Conservation (phyloP, 345 rosid species). For the Acer negundo region DNA sequence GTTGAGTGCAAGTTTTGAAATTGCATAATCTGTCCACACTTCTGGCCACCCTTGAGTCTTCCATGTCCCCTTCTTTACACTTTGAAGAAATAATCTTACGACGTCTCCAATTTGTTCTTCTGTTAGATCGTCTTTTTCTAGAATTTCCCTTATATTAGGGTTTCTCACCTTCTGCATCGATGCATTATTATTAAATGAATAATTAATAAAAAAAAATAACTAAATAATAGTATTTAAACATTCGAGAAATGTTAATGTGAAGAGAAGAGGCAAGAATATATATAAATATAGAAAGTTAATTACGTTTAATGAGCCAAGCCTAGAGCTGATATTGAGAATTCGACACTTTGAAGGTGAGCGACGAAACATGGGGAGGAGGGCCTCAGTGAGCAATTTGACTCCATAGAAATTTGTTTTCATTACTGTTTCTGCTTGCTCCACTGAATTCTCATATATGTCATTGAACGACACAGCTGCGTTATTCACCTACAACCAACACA, state of each 20-base stretch:
- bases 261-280: background rate
- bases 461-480: conserved; percentile 87
- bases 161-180: conserved; percentile 66
- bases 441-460: conserved; percentile 54
- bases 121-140: conserved; percentile 43
- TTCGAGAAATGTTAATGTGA: no score
- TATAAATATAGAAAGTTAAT: conserved; percentile 10
- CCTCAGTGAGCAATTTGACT: conserved; percentile 59
- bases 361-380: conserved; percentile 74
- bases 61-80: conserved; percentile 69
- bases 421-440: conserved; percentile 70
- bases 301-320: conserved; percentile 76
- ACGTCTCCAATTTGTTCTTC: conserved; percentile 49
- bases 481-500: conserved; percentile 49
- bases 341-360: conserved; percentile 46
- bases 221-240: no score
- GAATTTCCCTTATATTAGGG: conserved; percentile 42
- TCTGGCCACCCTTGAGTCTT: conserved; percentile 74
- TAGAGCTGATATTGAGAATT: conserved; percentile 75
- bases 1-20: conserved; percentile 83
- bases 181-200: no score
- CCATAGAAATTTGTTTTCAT: conserved; percentile 73
- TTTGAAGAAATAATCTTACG: conserved; percentile 44
- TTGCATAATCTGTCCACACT: conserved; percentile 81
- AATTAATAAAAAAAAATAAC: no score